phyloP scores from a whole-genome alignment of 2,329 filamentous ascomycete species.

The Stenocarpella maydis region DNA sequence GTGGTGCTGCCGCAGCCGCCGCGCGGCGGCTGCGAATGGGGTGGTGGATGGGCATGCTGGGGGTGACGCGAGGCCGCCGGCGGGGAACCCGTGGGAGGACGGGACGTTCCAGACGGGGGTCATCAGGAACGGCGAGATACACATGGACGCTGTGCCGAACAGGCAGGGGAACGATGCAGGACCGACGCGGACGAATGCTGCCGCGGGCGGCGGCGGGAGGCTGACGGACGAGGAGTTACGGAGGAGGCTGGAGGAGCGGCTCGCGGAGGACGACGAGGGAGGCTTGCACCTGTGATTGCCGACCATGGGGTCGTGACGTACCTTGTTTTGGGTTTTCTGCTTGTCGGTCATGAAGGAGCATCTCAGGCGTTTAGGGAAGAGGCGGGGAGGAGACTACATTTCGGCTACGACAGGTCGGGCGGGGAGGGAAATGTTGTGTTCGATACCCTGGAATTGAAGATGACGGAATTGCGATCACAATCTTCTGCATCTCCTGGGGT shows the following conservation, averaged over 20 bases:
- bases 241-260: slow-evolving; percentile 61
- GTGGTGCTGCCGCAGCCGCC: slow-evolving; percentile 15
- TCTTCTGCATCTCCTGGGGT: neutral
- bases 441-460: slow-evolving; percentile 30
- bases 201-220: slow-evolving; percentile 55
- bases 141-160: slow-evolving; percentile 47
- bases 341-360: neutral
- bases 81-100: slow-evolving; percentile 62
- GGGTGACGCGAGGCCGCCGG: slow-evolving; percentile 37
- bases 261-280: slow-evolving; percentile 55
- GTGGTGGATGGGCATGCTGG: slow-evolving; percentile 37
- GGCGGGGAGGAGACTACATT: neutral
- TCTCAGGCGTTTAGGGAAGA: slow-evolving; percentile 5
- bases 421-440: neutral
- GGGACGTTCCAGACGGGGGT: slow-evolving; percentile 70
- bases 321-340: neutral
- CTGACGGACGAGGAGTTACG: slow-evolving; percentile 68
- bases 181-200: neutral
- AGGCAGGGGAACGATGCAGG: neutral
- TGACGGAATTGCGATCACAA: neutral
- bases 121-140: slow-evolving; percentile 59
- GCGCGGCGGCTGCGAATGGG: slow-evolving; percentile 37
- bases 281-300: slow-evolving; percentile 67
- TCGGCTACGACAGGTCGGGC: neutral
- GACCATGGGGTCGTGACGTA: neutral